These are phyloP conservation scores for Monosporozyma yasuniensis DNA, from an alignment of 805 yeast species.

Conservation along the genomic window DNA sequence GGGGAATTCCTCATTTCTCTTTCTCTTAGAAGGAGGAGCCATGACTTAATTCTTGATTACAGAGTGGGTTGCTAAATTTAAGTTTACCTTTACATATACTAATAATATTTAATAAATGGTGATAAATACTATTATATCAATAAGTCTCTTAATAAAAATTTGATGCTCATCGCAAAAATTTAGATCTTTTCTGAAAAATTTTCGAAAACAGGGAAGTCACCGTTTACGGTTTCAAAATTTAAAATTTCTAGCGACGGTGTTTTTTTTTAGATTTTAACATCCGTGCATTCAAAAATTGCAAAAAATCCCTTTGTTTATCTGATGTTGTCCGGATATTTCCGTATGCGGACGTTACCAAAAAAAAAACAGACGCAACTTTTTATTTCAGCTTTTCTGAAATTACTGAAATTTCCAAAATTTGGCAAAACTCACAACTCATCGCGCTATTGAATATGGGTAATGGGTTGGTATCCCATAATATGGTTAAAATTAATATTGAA, in stretches of 20 bases:
- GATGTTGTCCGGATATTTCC: no score
- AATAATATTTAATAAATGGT: no score
- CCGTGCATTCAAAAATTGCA: not conserved
- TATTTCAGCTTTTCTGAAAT: not conserved
- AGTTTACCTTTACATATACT: no score
- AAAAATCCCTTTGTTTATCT: no score
- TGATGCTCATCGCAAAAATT: conserved; percentile 7
- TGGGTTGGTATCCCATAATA: not conserved
- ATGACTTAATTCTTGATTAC: conserved; percentile 1
- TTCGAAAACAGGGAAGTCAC: conserved; percentile 1
- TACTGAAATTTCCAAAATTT: not conserved
- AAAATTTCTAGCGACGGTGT: not conserved
- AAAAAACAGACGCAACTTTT: not conserved
- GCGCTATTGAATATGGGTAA: no score
- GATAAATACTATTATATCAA: not conserved
- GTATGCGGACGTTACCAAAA: no score
- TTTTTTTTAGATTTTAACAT: not conserved
- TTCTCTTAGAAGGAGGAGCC: conserved; percentile 35
- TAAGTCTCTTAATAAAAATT: not conserved
- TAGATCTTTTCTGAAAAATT: conserved; percentile 3
- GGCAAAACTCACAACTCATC: not conserved
- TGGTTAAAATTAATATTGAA: not conserved
- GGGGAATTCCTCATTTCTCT: conserved; percentile 40
- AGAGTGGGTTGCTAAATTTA: no score
- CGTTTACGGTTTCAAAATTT: not conserved